phyloP scores from a whole-genome alignment of 176 grass and related monocot species.

The Lolium multiflorum region DNA sequence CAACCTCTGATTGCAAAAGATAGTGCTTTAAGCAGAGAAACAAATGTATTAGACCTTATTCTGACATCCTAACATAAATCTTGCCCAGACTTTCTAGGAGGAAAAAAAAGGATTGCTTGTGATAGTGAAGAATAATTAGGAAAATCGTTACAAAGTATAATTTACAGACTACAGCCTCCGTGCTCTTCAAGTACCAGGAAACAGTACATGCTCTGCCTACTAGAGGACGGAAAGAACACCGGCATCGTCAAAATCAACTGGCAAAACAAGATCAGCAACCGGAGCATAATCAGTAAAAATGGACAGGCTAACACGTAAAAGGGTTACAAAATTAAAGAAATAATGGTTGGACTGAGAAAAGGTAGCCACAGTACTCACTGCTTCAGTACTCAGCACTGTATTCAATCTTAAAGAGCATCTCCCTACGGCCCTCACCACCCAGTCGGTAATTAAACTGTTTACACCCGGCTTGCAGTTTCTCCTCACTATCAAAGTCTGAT shows the following conservation, averaged over 20 bases:
- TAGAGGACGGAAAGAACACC: conserved; percentile 40
- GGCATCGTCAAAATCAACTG: conserved; percentile 34
- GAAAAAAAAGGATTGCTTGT: conserved; percentile 20
- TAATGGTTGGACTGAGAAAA: not conserved
- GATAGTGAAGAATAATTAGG: conserved; percentile 29
- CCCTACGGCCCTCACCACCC: conserved; percentile 73
- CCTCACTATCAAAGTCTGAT: conserved; percentile 72
- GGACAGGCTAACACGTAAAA: too few species aligned
- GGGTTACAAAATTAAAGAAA: not conserved
- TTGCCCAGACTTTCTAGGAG: conserved; percentile 19
- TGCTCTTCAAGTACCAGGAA: conserved; percentile 38
- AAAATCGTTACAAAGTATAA: conserved; percentile 47
- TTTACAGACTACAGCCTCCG: conserved; percentile 58
- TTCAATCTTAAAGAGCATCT: conserved; percentile 76
- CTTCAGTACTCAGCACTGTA: conserved; percentile 69
- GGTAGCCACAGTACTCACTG: conserved; percentile 38
- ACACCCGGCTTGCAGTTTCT: conserved; percentile 68
- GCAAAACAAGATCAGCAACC: conserved; percentile 16
- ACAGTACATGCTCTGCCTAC: conserved; percentile 35
- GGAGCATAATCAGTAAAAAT: conserved; percentile 12
- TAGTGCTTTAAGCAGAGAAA: conserved; percentile 4
- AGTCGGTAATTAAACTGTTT: conserved; percentile 72
- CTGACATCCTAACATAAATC: conserved; percentile 39
- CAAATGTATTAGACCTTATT: conserved; percentile 48
- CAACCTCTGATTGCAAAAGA: not conserved